Evolutionary conservation across 2,329 filamentous ascomycete genomes (phyloP).

Genomic region (Penicillium expansum): DNA sequence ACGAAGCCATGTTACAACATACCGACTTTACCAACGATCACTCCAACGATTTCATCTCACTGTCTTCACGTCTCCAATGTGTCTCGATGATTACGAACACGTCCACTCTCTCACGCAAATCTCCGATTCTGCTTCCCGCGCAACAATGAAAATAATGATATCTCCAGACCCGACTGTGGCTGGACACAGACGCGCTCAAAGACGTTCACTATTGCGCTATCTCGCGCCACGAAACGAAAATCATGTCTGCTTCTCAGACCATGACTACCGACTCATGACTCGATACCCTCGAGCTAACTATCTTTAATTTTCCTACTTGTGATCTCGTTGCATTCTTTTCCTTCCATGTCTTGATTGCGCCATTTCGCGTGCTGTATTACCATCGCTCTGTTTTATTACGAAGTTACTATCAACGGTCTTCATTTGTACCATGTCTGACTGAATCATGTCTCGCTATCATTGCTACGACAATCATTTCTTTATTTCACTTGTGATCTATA

Average conservation of each 20-base stretch:
- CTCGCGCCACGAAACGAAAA: conserved; percentile 1
- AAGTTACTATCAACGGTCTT: background rate
- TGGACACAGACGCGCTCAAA: conserved; percentile 4
- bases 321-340: background rate
- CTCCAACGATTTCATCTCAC: conserved; percentile 12
- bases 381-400: background rate
- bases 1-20: conserved; percentile 1
- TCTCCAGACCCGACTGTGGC: conserved; percentile 4
- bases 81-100: conserved; percentile 15
- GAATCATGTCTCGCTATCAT: background rate
- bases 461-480: background rate
- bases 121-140: background rate
- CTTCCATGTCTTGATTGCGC: background rate
- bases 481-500: background rate
- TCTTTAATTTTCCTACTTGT: conserved; percentile 9
- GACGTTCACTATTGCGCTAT: conserved; percentile 5
- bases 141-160: conserved; percentile 16
- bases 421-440: background rate
- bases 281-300: conserved; percentile 11
- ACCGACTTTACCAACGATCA: conserved; percentile 12
- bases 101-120: conserved; percentile 5
- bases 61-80: conserved; percentile 9
- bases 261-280: conserved; percentile 9
- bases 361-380: conserved; percentile 4
- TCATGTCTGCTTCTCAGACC: conserved; percentile 1